phyloP scores from a whole-genome alignment of 1,284 basidiomycete genomes.

The Cryptococcus depauperatus region DNA sequence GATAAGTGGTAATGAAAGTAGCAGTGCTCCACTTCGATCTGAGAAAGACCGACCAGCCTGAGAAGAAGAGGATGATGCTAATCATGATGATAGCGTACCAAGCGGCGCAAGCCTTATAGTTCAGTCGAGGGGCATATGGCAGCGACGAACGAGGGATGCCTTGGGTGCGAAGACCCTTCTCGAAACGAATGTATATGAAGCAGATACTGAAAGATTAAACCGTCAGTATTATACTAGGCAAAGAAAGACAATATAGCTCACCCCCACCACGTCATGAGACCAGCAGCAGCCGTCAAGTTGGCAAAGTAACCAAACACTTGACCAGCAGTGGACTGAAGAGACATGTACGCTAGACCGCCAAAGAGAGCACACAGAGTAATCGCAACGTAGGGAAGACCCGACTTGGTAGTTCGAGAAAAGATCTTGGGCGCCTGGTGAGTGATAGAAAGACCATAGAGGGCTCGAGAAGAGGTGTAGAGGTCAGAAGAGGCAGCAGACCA shows the following conservation, averaged over 20 bases:
- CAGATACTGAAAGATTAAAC: constrained; percentile 48
- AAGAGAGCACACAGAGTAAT: constrained; percentile 63
- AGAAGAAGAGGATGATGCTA: constrained; percentile 39
- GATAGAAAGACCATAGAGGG: constrained; percentile 50
- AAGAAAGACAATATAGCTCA: not conserved
- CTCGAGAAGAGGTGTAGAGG: constrained; percentile 52
- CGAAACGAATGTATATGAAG: constrained; percentile 70
- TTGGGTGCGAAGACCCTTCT: constrained; percentile 64
- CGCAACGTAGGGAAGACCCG: constrained; percentile 67
- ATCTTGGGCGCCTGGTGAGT: constrained; percentile 38
- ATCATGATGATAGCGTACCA: constrained; percentile 37
- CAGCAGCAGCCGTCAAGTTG: constrained; percentile 53
- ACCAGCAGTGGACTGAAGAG: constrained; percentile 55
- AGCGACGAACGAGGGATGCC: constrained; percentile 53
- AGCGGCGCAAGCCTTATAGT: constrained; percentile 35
- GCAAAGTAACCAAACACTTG: constrained; percentile 68
- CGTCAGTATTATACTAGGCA: not conserved
- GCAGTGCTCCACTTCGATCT: constrained; percentile 15
- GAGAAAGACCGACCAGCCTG: constrained; percentile 56
- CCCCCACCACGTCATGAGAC: constrained; percentile 65
- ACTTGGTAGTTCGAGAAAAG: constrained; percentile 56
- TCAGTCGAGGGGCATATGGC: constrained; percentile 50
- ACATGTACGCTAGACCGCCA: constrained; percentile 51
- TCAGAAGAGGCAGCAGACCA: constrained; percentile 53
- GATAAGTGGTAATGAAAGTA: constrained; percentile 30